Conservation (phyloP, 345 rosid species). For the Brassica rapa region DNA sequence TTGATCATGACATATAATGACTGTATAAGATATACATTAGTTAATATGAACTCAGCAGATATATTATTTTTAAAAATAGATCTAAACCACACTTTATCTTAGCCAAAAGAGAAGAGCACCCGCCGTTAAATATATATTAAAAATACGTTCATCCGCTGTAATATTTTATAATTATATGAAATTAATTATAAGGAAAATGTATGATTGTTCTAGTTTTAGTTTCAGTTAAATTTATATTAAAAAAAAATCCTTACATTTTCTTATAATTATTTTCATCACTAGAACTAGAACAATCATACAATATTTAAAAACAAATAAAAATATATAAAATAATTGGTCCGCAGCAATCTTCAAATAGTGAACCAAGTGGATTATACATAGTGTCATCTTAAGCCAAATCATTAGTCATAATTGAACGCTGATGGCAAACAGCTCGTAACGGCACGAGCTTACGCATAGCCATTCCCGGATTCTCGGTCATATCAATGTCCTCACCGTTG, state of each 20-base stretch:
- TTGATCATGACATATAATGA: not conserved
- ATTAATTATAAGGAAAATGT: too few species aligned
- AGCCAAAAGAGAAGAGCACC: too few species aligned
- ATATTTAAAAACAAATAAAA: not conserved
- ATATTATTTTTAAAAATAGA: too few species aligned
- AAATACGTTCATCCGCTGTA: not conserved
- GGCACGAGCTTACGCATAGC: conserved; percentile 47
- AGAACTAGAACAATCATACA: not conserved
- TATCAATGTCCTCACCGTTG: conserved; percentile 41
- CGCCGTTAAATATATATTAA: too few species aligned
- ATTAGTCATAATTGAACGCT: conserved; percentile 41
- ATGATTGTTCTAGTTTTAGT: too few species aligned
- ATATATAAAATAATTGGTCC: not conserved
- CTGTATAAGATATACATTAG: not conserved
- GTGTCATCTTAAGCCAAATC: conserved; percentile 16
- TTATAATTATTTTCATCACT: not conserved
- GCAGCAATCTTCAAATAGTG: not conserved
- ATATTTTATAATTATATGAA: too few species aligned
- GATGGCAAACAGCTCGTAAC: conserved; percentile 40
- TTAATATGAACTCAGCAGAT: not conserved
- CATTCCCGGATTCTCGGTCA: conserved; percentile 47
- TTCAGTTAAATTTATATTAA: too few species aligned
- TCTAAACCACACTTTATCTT: too few species aligned
- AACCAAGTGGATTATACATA: not conserved
- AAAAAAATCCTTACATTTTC: not conserved